Conservation (phyloP, 257 asterid genomes). For the Lavandula angustifolia region DNA sequence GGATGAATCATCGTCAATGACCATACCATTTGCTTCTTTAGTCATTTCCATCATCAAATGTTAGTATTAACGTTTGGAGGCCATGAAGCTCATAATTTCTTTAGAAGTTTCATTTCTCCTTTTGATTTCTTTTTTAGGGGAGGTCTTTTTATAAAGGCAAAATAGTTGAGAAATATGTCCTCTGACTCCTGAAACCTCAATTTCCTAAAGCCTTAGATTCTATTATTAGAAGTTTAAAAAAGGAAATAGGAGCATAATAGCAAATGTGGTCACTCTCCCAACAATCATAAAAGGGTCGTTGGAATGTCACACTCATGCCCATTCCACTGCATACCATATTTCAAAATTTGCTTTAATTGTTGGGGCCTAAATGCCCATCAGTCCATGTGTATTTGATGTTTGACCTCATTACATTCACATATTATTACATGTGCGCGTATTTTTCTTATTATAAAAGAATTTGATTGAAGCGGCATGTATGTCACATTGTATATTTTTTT, state of each 20-base stretch:
- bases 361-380: neutral
- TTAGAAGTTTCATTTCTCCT: neutral
- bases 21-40: neutral
- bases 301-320: constrained; percentile 38
- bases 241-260: neutral
- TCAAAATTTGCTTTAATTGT: neutral
- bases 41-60: constrained; percentile 15
- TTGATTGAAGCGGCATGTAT: too few species aligned
- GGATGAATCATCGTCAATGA: neutral
- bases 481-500: too few species aligned
- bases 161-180: neutral
- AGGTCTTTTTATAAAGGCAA: neutral
- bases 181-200: neutral
- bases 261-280: constrained; percentile 24
- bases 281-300: constrained; percentile 34
- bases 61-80: constrained; percentile 1
- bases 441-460: too few species aligned
- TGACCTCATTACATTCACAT: neutral
- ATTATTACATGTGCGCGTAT: too few species aligned
- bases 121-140: neutral
- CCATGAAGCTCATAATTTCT: neutral
- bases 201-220: constrained; percentile 20
- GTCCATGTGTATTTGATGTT: neutral
- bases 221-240: constrained; percentile 5
- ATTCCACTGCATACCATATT: constrained; percentile 14